phyloP scores from a whole-genome alignment of 768 basidiomycete genomes.

The Sutorius australiensis region DNA sequence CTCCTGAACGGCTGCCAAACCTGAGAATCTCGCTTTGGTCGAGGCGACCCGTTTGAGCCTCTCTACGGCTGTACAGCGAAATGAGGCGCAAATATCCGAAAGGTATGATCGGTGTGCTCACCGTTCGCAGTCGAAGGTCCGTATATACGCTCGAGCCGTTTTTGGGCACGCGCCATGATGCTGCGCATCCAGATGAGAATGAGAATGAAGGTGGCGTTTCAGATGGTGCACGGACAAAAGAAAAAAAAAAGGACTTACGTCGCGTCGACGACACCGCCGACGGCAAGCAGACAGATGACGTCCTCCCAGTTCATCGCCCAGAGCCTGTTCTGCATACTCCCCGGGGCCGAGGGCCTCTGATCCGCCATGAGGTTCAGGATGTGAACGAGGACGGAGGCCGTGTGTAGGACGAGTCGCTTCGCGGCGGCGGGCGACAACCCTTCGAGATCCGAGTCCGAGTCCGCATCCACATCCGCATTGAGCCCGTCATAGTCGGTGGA shows the following conservation, averaged over 20 bases:
- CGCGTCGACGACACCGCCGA: constrained; percentile 35
- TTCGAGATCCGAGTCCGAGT: constrained; percentile 31
- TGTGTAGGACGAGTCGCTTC: constrained; percentile 39
- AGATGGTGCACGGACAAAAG: not conserved
- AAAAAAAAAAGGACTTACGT: constrained; percentile 16
- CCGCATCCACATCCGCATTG: too few relatives aligned
- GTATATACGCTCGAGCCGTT: constrained; percentile 31
- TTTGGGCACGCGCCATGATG: constrained; percentile 23
- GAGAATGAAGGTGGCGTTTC: not conserved
- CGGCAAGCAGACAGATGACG: constrained; percentile 52
- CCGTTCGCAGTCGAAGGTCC: constrained; percentile 20
- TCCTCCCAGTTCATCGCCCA: constrained; percentile 60
- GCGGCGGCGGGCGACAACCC: constrained; percentile 27
- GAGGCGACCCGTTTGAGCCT: constrained; percentile 12
- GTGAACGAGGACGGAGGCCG: constrained; percentile 45
- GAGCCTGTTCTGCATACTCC: constrained; percentile 63
- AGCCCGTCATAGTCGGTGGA: constrained; percentile 19
- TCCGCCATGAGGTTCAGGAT: constrained; percentile 53
- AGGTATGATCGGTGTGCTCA: not conserved
- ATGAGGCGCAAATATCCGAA: not conserved
- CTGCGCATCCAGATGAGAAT: constrained; percentile 8
- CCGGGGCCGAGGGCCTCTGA: constrained; percentile 51
- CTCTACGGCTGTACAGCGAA: constrained; percentile 10
- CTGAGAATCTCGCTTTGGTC: constrained; percentile 15
- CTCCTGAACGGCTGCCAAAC: constrained; percentile 1